Percentiles rank a stretch among this genome's conserved stretches.
Conservation (phyloP, 441 rosid species). For the Aleurites moluccanus region DNA sequence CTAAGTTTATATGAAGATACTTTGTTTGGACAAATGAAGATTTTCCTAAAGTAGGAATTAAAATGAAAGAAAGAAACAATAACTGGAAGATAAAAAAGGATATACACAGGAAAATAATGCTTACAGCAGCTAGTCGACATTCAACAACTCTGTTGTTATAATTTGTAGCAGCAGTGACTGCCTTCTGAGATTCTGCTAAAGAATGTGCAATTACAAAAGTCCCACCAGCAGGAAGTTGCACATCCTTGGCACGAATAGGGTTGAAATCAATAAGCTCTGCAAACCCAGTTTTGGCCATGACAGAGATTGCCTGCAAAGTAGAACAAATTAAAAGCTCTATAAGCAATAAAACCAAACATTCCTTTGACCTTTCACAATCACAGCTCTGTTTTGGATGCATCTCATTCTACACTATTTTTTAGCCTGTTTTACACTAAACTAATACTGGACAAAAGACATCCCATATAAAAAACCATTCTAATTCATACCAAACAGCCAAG, state of each 20-base stretch:
- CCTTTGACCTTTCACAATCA: neutral
- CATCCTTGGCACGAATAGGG: slow-evolving; percentile 92
- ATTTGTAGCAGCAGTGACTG: slow-evolving; percentile 95
- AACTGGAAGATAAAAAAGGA: neutral
- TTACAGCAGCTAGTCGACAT: slow-evolving; percentile 89
- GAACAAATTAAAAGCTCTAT: slow-evolving; percentile 6
- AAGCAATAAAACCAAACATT: slow-evolving; percentile 2
- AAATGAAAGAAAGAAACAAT: neutral
- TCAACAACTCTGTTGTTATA: slow-evolving; percentile 97
- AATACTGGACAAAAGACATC: neutral
- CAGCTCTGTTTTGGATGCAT: neutral
- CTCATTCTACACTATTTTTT: neutral
- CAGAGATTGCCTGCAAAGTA: slow-evolving; percentile 77
- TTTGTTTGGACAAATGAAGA: neutral
- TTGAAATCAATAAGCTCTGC: slow-evolving; percentile 99
- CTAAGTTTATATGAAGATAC: no score
- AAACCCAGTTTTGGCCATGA: slow-evolving; percentile 94
- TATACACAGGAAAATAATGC: slow-evolving; percentile 25
- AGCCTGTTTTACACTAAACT: neutral
- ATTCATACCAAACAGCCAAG: neutral
- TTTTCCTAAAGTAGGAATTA: no score
- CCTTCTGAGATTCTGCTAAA: slow-evolving; percentile 95
- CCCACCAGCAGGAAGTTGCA: slow-evolving; percentile 91
- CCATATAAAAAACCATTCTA: neutral
- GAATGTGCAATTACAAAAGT: slow-evolving; percentile 92